Percentiles rank a stretch among this genome's conserved stretches.
phyloP scores from a whole-genome alignment of 208 protist genomes.

The Vickermania ingenoplastis region DNA sequence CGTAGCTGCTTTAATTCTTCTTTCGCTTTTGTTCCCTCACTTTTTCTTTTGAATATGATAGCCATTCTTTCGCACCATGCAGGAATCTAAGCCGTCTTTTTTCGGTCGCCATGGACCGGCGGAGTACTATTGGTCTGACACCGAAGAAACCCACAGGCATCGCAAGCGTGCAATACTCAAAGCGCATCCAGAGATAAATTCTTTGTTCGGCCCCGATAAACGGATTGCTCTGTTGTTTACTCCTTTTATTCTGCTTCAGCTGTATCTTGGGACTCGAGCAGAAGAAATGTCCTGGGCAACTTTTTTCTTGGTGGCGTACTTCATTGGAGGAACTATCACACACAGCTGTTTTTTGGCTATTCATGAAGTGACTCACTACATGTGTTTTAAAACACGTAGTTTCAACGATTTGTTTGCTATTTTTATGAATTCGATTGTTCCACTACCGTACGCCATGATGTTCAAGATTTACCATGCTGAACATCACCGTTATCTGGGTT shows the following conservation, averaged over 20 bases:
- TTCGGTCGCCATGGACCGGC: constrained; percentile 15
- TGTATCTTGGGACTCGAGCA: constrained; percentile 47
- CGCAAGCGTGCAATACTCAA: constrained; percentile 73
- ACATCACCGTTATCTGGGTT: constrained; percentile 90
- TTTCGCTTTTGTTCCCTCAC: background rate
- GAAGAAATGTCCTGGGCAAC: constrained; percentile 60
- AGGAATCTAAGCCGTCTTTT: background rate
- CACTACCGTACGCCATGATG: constrained; percentile 81
- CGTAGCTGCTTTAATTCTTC: background rate
- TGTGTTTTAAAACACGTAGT: constrained; percentile 59
- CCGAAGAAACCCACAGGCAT: constrained; percentile 49
- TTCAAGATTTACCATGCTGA: constrained; percentile 91
- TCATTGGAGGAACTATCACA: constrained; percentile 78
- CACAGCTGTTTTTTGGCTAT: constrained; percentile 80
- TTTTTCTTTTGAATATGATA: background rate
- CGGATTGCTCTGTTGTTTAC: constrained; percentile 34
- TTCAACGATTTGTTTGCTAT: constrained; percentile 81
- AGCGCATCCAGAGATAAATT: constrained; percentile 67
- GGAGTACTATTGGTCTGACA: constrained; percentile 70
- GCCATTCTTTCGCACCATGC: background rate
- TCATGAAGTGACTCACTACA: constrained; percentile 88
- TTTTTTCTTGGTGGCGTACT: constrained; percentile 53
- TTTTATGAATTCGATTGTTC: constrained; percentile 83
- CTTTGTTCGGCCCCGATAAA: constrained; percentile 61
- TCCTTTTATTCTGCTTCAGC: constrained; percentile 45